Conservation (phyloP, 2,329 filamentous ascomycete genomes). For the Neophaeococcomyces aloes region DNA sequence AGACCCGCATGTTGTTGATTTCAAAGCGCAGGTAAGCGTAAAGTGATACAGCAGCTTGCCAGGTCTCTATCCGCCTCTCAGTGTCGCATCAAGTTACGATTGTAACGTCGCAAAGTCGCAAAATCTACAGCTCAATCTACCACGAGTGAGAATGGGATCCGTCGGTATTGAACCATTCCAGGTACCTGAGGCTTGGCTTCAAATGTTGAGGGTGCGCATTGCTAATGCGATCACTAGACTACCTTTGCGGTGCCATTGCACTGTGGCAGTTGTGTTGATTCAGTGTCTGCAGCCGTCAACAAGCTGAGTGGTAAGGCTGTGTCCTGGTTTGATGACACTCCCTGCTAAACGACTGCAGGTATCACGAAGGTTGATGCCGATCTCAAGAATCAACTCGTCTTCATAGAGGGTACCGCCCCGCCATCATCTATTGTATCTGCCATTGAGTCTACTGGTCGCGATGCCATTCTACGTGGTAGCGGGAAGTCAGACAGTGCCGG, state of each 20-base stretch:
- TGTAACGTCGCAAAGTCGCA: too few species aligned
- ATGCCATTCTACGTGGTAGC: conserved; percentile 86
- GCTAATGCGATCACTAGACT: conserved; percentile 47
- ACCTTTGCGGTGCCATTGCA: conserved; percentile 90
- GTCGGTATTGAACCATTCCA: conserved; percentile 36
- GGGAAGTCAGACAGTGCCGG: conserved; percentile 82
- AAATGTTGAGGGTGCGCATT: neutral
- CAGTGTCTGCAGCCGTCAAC: conserved; percentile 68
- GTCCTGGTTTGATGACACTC: neutral
- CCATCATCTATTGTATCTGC: conserved; percentile 82
- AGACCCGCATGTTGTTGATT: too few species aligned
- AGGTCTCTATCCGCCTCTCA: too few species aligned
- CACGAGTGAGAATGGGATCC: conserved; percentile 16
- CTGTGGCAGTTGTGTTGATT: conserved; percentile 80
- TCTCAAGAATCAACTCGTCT: conserved; percentile 70
- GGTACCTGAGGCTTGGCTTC: conserved; percentile 22
- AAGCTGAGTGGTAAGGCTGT: conserved; percentile 52
- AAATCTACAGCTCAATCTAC: too few species aligned
- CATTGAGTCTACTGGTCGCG: conserved; percentile 79
- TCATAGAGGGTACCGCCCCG: conserved; percentile 76
- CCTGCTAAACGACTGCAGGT: conserved; percentile 38
- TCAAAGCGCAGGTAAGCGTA: too few species aligned
- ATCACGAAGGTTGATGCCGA: conserved; percentile 75
- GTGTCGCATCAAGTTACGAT: too few species aligned
- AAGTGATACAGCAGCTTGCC: too few species aligned